These are phyloP conservation scores for Chalara sp. DNA, from an alignment of 2,329 filamentous ascomycete genomes.

Conservation along the genomic window DNA sequence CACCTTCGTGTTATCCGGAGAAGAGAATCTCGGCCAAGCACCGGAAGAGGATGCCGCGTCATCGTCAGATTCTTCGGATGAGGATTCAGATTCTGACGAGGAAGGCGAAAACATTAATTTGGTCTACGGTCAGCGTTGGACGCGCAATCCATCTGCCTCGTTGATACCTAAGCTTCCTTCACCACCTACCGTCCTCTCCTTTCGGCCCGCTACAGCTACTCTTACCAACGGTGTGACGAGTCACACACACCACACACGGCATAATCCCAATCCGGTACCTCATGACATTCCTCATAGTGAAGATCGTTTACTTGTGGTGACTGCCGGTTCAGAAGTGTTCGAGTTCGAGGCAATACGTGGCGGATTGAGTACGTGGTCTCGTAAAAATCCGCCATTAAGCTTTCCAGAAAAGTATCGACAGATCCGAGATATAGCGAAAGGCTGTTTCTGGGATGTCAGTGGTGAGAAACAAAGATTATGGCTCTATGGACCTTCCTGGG, in stretches of 20 bases:
- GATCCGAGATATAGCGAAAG: slow-evolving; percentile 74
- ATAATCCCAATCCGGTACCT: slow-evolving; percentile 24
- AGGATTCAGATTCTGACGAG: slow-evolving; percentile 31
- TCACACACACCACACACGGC: slow-evolving; percentile 15
- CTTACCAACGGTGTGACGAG: slow-evolving; percentile 39
- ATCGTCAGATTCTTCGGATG: slow-evolving; percentile 31
- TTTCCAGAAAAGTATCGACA: slow-evolving; percentile 70
- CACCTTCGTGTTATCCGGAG: slow-evolving; percentile 67
- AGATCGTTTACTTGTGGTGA: slow-evolving; percentile 52
- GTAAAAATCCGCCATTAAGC: slow-evolving; percentile 68
- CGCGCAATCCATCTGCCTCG: slow-evolving; percentile 61
- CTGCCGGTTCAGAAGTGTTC: slow-evolving; percentile 60
- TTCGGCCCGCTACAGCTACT: slow-evolving; percentile 40
- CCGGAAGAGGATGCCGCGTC: slow-evolving; percentile 29
- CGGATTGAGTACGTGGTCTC: slow-evolving; percentile 76
- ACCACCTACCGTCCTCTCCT: slow-evolving; percentile 61
- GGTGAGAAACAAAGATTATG: slow-evolving; percentile 58
- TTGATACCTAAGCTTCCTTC: slow-evolving; percentile 63
- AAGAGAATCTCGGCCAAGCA: slow-evolving; percentile 40
- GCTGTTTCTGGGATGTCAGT: slow-evolving; percentile 72
- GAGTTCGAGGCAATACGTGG: slow-evolving; percentile 76
- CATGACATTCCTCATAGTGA: slow-evolving; percentile 47
- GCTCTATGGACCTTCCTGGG: slow-evolving; percentile 79
- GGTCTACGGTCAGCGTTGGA: slow-evolving; percentile 63
- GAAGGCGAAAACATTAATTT: slow-evolving; percentile 40